Conservation (phyloP, 2,329 filamentous ascomycete species). For the Cytospora schulzeri region DNA sequence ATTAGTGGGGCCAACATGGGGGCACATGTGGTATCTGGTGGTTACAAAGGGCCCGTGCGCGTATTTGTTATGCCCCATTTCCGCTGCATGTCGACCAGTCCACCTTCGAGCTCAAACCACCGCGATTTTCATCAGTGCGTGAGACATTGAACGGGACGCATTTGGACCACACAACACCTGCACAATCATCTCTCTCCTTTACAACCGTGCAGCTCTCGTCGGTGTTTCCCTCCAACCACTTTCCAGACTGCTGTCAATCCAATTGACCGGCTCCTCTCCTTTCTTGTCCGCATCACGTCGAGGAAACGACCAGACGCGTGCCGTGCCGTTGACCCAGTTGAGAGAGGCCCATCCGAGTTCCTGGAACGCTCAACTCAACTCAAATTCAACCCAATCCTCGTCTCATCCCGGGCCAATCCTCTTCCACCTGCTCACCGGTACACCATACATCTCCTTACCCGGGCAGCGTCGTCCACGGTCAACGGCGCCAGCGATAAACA, state of each 20-base stretch:
- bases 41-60: constrained; percentile 32
- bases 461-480: not conserved
- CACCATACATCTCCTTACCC: not conserved
- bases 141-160: not conserved
- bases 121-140: constrained; percentile 23
- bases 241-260: constrained; percentile 7
- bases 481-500: constrained; percentile 4
- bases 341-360: not conserved
- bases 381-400: not conserved
- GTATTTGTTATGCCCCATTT: constrained; percentile 35
- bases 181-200: constrained; percentile 2
- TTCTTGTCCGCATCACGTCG: constrained; percentile 14
- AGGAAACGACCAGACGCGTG: constrained; percentile 25
- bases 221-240: not conserved
- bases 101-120: constrained; percentile 31
- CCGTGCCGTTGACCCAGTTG: constrained; percentile 15
- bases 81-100: too few relatives aligned
- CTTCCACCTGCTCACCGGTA: too few relatives aligned
- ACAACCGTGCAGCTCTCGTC: constrained; percentile 12
- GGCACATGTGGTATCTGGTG: too few relatives aligned
- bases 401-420: not conserved
- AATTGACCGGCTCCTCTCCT: constrained; percentile 17
- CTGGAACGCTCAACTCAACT: constrained; percentile 1
- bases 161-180: constrained; percentile 19
- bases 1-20: constrained; percentile 25